These are phyloP conservation scores for Inga oerstediana DNA, from an alignment of 306 rosid genomes.

Conservation along the genomic window DNA sequence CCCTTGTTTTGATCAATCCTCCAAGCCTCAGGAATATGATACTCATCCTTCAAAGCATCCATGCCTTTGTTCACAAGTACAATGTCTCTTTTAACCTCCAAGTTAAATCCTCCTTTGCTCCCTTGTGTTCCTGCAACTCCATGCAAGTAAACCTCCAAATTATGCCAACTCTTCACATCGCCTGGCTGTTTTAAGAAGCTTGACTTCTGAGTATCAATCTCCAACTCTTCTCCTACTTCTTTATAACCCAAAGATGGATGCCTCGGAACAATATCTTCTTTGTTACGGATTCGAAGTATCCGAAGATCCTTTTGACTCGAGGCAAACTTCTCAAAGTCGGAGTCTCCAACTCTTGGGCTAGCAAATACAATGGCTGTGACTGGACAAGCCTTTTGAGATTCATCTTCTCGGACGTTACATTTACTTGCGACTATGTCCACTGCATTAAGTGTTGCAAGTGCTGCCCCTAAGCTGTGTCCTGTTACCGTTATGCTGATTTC, in stretches of 20 bases:
- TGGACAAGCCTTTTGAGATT: not conserved
- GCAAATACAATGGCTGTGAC: conserved; percentile 4
- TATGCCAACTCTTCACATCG: conserved; percentile 46
- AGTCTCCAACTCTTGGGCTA: conserved; percentile 3
- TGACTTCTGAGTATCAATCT: conserved; percentile 53
- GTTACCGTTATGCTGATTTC: not conserved
- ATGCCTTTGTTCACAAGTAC: conserved; percentile 38
- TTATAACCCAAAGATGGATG: not conserved
- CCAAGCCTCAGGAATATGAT: conserved; percentile 55
- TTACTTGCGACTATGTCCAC: not conserved
- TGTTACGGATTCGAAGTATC: not conserved
- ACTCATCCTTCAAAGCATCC: too few species aligned
- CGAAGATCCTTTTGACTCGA: not conserved
- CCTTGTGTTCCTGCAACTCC: conserved; percentile 81
- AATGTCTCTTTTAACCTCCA: conserved; percentile 52
- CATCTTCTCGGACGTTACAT: not conserved
- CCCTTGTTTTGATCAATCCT: conserved; percentile 54
- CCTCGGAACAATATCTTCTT: not conserved
- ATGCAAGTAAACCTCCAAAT: conserved; percentile 71
- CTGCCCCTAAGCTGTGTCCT: not conserved
- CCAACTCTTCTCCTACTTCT: conserved; percentile 20
- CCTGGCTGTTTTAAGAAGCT: conserved; percentile 46
- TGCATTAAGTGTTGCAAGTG: not conserved
- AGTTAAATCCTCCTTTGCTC: not conserved
- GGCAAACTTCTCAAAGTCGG: not conserved